Evolutionary conservation across 2,329 filamentous ascomycete genomes (phyloP).

Genomic region (Fusarium gaditjirri): DNA sequence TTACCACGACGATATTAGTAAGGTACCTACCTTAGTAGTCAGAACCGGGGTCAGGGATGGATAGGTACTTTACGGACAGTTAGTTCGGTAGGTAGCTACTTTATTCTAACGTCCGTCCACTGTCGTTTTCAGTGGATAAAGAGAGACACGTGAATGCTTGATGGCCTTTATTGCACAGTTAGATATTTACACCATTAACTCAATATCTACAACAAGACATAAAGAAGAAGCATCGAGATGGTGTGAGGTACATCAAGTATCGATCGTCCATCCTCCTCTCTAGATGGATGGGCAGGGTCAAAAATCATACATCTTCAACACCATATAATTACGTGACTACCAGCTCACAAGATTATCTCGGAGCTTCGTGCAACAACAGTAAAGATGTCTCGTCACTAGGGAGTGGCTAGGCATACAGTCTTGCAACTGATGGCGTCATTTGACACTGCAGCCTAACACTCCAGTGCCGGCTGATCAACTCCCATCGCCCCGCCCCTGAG

Average conservation of each 20-base stretch:
- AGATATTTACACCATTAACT: not conserved
- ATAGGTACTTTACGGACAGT: too few species aligned
- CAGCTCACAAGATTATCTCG: not conserved
- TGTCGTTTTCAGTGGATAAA: not conserved
- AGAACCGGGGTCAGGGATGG: not conserved
- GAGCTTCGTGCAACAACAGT: not conserved
- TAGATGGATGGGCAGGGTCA: not conserved
- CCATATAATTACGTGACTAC: not conserved
- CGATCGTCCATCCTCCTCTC: not conserved
- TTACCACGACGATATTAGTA: not conserved
- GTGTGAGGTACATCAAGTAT: not conserved
- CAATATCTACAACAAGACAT: not conserved
- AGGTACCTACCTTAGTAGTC: too few species aligned
- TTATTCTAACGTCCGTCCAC: constrained; percentile 11
- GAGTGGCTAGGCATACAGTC: not conserved
- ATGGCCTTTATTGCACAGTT: not conserved
- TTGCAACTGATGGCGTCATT: not conserved
- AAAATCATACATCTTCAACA: not conserved
- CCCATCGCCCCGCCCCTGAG: not conserved
- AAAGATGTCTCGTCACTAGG: too few species aligned
- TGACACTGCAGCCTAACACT: not conserved
- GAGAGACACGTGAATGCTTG: not conserved
- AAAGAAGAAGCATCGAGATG: fast-evolving
- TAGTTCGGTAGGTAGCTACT: too few species aligned
- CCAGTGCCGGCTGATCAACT: not conserved